phyloP scores from a whole-genome alignment of 2,329 filamentous ascomycete genomes.

The Nannizziopsis barbatae region DNA sequence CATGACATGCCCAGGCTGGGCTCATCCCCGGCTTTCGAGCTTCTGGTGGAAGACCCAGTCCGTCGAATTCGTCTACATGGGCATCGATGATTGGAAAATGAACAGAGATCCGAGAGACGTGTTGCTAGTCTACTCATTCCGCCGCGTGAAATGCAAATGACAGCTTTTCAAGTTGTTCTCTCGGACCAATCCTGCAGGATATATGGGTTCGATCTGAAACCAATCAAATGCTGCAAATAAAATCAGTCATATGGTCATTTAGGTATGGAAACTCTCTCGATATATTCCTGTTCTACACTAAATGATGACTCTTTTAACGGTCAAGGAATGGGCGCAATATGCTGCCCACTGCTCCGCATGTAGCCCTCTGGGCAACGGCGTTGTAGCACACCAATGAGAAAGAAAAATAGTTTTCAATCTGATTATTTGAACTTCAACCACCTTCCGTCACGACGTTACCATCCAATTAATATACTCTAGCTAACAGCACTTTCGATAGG shows the following conservation, averaged over 20 bases:
- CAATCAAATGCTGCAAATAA: neutral
- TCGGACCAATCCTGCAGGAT: no score
- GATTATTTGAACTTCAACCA: slow-evolving; percentile 14
- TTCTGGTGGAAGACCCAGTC: slow-evolving; percentile 31
- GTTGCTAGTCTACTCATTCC: neutral
- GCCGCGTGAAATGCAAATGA: no score
- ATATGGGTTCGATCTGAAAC: neutral
- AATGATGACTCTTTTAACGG: neutral
- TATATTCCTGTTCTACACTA: neutral
- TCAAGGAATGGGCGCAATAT: slow-evolving; percentile 10
- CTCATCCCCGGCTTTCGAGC: slow-evolving; percentile 26
- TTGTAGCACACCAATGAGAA: slow-evolving; percentile 32
- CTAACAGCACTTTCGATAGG: neutral
- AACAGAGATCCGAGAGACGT: slow-evolving; percentile 40
- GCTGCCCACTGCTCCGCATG: slow-evolving; percentile 16
- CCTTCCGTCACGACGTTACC: neutral
- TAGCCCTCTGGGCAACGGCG: slow-evolving; percentile 18
- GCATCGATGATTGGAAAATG: slow-evolving; percentile 34
- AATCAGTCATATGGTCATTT: neutral
- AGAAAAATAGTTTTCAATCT: slow-evolving; percentile 38
- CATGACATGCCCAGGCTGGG: slow-evolving; percentile 25
- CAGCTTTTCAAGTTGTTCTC: no score
- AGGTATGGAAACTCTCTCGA: neutral
- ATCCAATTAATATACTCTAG: neutral
- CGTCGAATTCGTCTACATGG: slow-evolving; percentile 10